Evolutionary conservation across 306 rosid species (phyloP).

Genomic region (Benincasa hispida): DNA sequence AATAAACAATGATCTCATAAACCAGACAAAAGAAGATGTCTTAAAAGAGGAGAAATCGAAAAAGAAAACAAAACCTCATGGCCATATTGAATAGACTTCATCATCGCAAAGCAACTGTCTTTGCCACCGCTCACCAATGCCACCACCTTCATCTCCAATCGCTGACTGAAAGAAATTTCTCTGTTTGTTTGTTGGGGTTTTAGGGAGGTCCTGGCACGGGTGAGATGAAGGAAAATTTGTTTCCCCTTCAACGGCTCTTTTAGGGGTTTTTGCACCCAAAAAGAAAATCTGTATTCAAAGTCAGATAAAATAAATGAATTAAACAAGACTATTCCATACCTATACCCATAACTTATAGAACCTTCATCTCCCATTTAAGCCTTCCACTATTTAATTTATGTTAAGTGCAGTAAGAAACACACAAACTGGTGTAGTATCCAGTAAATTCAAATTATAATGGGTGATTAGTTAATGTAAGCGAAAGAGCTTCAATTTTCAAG

Average conservation of each 20-base stretch:
- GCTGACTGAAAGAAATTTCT: background rate
- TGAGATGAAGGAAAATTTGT: background rate
- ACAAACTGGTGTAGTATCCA: too few species aligned
- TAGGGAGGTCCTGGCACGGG: background rate
- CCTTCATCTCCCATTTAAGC: too few species aligned
- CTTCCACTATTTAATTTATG: too few species aligned
- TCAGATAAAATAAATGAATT: background rate
- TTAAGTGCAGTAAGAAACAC: too few species aligned
- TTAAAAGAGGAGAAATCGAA: background rate
- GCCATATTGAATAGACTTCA: conserved; percentile 62
- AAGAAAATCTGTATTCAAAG: background rate
- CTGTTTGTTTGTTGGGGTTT: background rate
- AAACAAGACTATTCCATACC: too few species aligned
- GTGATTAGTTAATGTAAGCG: too few species aligned
- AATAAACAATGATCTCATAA: background rate
- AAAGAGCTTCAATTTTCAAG: too few species aligned
- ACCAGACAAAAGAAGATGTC: background rate
- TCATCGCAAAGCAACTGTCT: conserved; percentile 93
- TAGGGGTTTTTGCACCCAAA: background rate
- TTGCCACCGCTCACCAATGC: conserved; percentile 94
- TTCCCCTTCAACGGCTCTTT: background rate
- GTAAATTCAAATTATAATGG: too few species aligned
- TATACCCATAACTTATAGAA: too few species aligned
- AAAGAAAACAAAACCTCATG: conserved; percentile 43
- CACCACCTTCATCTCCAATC: conserved; percentile 66